Conservation (phyloP, 1,139 yeast genomes). For the Taphrina pruni region DNA sequence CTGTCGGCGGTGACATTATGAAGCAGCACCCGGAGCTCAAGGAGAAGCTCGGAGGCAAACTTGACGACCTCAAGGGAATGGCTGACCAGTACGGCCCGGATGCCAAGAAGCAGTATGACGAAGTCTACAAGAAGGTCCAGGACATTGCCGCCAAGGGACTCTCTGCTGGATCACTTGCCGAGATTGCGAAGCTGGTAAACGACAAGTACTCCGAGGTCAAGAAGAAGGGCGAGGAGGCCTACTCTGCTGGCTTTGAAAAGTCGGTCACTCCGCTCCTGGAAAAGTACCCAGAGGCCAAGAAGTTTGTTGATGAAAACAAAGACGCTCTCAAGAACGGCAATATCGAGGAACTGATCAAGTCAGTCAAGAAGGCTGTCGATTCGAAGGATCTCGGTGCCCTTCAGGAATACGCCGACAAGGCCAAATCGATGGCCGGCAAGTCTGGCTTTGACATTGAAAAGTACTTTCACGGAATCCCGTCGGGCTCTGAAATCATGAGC, state of each 20-base stretch:
- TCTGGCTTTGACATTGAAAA: conserved; percentile 27
- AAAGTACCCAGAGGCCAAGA: conserved; percentile 35
- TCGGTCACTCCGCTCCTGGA: conserved; percentile 36
- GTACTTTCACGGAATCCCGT: conserved; percentile 32
- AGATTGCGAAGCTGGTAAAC: conserved; percentile 25
- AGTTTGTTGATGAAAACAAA: conserved; percentile 37
- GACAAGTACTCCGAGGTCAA: conserved; percentile 34
- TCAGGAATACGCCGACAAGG: conserved; percentile 38
- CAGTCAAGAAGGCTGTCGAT: conserved; percentile 39
- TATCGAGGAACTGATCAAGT: conserved; percentile 29
- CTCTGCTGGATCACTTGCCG: conserved; percentile 30
- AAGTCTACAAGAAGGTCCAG: conserved; percentile 36
- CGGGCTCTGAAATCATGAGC: conserved; percentile 32
- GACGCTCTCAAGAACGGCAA: conserved; percentile 40
- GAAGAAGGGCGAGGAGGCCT: conserved; percentile 36
- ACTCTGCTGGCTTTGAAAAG: conserved; percentile 32
- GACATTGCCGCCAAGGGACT: conserved; percentile 39
- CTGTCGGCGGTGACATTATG: conserved; percentile 34
- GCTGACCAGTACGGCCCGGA: conserved; percentile 41
- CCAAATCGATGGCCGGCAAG: conserved; percentile 28
- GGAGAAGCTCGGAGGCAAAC: conserved; percentile 29
- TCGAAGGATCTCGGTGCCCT: conserved; percentile 32
- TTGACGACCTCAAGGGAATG: conserved; percentile 25
- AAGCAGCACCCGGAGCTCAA: conserved; percentile 40
- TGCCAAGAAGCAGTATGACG: conserved; percentile 40